These are phyloP conservation scores for Pythium aquatile DNA, from an alignment of 352 stramenopile species.

Conservation along the genomic window DNA sequence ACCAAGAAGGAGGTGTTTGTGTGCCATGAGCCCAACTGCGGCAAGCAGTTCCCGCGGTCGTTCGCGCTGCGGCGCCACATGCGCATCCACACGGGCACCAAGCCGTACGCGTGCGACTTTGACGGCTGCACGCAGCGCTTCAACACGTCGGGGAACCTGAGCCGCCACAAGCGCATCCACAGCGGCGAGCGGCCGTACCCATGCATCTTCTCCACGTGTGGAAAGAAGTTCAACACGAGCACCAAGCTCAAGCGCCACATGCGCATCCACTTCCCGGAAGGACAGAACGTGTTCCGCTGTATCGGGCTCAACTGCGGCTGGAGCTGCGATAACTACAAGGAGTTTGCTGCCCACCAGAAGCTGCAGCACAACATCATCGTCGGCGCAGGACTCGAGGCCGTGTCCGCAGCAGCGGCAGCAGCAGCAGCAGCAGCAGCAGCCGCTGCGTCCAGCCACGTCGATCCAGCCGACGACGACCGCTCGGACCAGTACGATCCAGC, in stretches of 20 bases:
- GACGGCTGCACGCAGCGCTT: slow-evolving; percentile 76
- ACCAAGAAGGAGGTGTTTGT: slow-evolving; percentile 63
- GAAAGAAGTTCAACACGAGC: slow-evolving; percentile 87
- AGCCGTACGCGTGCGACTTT: slow-evolving; percentile 79
- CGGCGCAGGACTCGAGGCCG: slow-evolving; percentile 30
- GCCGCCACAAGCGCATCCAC: slow-evolving; percentile 87
- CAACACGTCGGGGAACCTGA: slow-evolving; percentile 87
- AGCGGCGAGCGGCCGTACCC: slow-evolving; percentile 80
- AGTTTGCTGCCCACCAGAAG: slow-evolving; percentile 73
- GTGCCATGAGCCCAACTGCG: slow-evolving; percentile 75
- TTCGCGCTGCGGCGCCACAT: slow-evolving; percentile 83
- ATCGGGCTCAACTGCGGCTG: background rate
- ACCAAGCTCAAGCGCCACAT: slow-evolving; percentile 90
- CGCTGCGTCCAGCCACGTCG: background rate
- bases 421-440: slow-evolving; percentile 2
- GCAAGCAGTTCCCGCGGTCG: slow-evolving; percentile 81
- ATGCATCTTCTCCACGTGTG: slow-evolving; percentile 73
- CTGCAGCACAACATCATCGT: slow-evolving; percentile 72
- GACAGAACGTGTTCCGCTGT: slow-evolving; percentile 74
- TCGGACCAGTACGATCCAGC: slow-evolving; percentile 17
- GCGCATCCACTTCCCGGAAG: slow-evolving; percentile 84
- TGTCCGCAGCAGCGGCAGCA: slow-evolving; percentile 6
- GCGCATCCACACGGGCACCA: slow-evolving; percentile 84
- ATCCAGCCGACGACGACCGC: slow-evolving; percentile 1
- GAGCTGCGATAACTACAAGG: slow-evolving; percentile 85